These are phyloP conservation scores for Coemansia biformis DNA, from an alignment of 192 early-diverging fungal species.

Conservation along the genomic window DNA sequence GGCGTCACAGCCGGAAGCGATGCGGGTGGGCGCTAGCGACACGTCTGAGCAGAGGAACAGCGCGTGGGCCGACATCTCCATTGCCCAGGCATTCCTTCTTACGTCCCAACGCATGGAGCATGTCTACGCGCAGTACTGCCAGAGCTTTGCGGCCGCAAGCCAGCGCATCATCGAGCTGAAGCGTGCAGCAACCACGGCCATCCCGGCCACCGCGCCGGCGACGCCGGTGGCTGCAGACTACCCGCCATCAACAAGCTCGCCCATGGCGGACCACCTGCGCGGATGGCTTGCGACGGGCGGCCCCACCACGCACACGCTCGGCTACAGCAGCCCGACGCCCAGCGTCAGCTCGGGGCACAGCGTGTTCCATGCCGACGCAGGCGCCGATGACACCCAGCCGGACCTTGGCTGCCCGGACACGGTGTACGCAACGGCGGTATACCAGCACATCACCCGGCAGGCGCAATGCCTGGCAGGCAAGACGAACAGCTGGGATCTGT, in stretches of 20 bases:
- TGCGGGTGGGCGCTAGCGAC: conserved; percentile 2
- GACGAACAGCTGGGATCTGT: conserved; percentile 89
- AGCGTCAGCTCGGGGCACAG: conserved; percentile 3
- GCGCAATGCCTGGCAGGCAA: conserved; percentile 42
- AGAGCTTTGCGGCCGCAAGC: conserved; percentile 48
- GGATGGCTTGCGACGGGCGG: conserved; percentile 21
- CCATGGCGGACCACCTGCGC: conserved; percentile 19
- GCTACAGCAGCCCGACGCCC: conserved; percentile 1
- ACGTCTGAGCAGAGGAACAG: conserved; percentile 25
- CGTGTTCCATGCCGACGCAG: conserved; percentile 1
- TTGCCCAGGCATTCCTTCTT: conserved; percentile 42
- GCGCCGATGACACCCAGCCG: conserved; percentile 19
- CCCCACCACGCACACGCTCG: background rate
- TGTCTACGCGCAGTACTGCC: conserved; percentile 47
- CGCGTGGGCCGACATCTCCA: conserved; percentile 40
- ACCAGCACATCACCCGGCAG: conserved; percentile 31
- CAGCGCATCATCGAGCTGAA: conserved; percentile 44
- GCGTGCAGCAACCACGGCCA: conserved; percentile 9
- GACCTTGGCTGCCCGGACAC: conserved; percentile 22
- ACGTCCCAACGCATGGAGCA: conserved; percentile 43
- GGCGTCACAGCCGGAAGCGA: conserved; percentile 22
- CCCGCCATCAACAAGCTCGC: conserved; percentile 14
- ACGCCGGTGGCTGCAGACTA: conserved; percentile 25
- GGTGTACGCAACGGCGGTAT: conserved; percentile 10
- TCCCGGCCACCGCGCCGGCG: conserved; percentile 14